Evolutionary conservation across 306 rosid genomes (phyloP).

Genomic region (Sindora glabra): DNA sequence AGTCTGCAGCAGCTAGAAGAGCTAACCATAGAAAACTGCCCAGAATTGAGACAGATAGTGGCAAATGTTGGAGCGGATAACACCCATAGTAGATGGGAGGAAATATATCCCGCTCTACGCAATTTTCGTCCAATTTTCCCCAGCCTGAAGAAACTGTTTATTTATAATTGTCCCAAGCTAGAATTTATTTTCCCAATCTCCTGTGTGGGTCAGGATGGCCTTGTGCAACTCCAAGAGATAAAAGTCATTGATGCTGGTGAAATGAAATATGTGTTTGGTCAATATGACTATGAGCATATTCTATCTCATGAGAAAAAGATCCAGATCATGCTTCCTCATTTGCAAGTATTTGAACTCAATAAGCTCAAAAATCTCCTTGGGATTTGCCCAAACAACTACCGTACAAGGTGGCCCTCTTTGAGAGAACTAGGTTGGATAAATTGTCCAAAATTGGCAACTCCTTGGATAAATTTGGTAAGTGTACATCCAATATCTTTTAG

Average conservation of each 20-base stretch:
- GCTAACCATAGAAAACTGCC: neutral
- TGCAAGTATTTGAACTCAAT: neutral
- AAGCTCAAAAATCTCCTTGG: neutral
- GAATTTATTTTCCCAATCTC: neutral
- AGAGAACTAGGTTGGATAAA: neutral
- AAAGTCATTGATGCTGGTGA: neutral
- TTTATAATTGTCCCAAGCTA: neutral
- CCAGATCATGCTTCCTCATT: neutral
- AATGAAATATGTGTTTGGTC: neutral
- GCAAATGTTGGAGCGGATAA: neutral
- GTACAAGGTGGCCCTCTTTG: neutral
- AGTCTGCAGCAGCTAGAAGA: neutral
- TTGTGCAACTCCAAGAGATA: neutral
- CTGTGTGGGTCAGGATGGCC: neutral
- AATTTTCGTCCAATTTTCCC: neutral
- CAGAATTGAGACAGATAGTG: neutral
- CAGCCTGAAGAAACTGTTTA: neutral
- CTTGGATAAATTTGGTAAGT: neutral
- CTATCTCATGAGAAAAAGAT: neutral
- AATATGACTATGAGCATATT: neutral
- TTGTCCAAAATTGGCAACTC: neutral
- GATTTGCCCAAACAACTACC: neutral
- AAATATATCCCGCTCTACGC: no score
- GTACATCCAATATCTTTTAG: no score
- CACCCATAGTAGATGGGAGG: neutral